These are phyloP conservation scores for Leccinum fibrillosum DNA, from an alignment of 768 basidiomycete species.

Conservation along the genomic window DNA sequence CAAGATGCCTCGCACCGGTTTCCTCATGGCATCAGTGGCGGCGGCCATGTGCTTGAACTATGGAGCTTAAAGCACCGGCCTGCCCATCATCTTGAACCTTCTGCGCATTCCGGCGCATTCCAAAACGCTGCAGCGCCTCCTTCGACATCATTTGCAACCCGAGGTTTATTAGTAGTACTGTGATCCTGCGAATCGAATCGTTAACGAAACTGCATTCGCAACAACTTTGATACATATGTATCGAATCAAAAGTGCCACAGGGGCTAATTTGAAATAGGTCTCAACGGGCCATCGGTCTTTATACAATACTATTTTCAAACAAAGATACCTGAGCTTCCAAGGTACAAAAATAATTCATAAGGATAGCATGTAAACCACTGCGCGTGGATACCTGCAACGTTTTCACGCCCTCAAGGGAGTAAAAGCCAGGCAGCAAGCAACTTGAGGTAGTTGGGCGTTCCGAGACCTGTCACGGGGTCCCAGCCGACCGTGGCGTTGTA, in stretches of 20 bases:
- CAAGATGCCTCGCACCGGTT: no score
- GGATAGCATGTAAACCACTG: neutral
- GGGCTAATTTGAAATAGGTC: neutral
- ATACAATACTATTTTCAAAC: neutral
- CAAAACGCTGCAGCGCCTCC: no score
- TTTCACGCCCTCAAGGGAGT: slow-evolving; percentile 30
- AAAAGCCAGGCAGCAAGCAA: slow-evolving; percentile 41
- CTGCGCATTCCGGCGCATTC: no score
- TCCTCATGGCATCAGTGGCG: no score
- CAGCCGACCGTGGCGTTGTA: slow-evolving; percentile 24
- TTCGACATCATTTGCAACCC: no score
- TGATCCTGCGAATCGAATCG: no score
- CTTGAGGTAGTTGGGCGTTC: slow-evolving; percentile 46
- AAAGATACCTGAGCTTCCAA: neutral
- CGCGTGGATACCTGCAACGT: neutral
- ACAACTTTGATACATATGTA: neutral
- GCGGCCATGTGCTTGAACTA: no score
- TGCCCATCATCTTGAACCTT: no score
- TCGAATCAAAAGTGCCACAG: neutral
- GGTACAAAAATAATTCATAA: neutral
- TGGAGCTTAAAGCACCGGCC: no score
- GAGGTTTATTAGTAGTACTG: no score
- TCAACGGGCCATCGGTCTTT: neutral
- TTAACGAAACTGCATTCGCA: no score
- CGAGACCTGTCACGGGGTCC: slow-evolving; percentile 36